Evolutionary conservation across 768 basidiomycete species (phyloP).

Genomic region (Lyophyllum semitale): DNA sequence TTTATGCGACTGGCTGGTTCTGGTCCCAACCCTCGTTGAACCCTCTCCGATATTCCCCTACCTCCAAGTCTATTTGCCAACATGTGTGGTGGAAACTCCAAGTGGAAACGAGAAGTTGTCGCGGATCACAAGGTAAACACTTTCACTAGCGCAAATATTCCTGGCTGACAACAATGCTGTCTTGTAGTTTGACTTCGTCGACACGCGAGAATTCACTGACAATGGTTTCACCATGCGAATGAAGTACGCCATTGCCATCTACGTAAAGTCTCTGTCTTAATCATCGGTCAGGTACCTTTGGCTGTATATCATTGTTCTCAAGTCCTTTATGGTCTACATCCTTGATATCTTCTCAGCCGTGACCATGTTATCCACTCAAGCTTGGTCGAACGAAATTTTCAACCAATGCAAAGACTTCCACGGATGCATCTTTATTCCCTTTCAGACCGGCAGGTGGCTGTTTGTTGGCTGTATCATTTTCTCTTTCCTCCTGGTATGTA

Average conservation of each 20-base stretch:
- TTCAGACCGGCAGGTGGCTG: conserved; percentile 90
- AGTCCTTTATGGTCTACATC: conserved; percentile 94
- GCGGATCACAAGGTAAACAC: conserved; percentile 91
- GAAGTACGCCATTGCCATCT: conserved; percentile 54
- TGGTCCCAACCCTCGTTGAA: conserved; percentile 26
- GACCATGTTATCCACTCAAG: conserved; percentile 89
- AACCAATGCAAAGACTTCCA: conserved; percentile 61
- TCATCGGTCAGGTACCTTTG: conserved; percentile 75
- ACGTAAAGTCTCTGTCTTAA: neutral
- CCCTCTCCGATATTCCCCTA: conserved; percentile 17
- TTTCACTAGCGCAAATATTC: neutral
- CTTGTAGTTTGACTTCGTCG: conserved; percentile 92
- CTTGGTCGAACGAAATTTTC: conserved; percentile 93
- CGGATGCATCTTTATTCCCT: conserved; percentile 85
- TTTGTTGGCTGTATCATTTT: conserved; percentile 98
- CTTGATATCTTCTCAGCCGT: conserved; percentile 97
- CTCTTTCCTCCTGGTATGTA: conserved; percentile 88
- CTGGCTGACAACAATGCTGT: conserved; percentile 22
- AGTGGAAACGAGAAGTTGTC: conserved; percentile 97
- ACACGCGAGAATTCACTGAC: conserved; percentile 89
- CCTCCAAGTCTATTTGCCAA: conserved; percentile 22
- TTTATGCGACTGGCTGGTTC: conserved; percentile 58
- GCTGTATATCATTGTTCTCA: conserved; percentile 91
- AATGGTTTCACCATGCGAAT: conserved; percentile 84
- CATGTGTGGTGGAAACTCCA: conserved; percentile 76